phyloP scores from a whole-genome alignment of 2,329 filamentous ascomycete genomes.

The Fonsecaea pugnacius region DNA sequence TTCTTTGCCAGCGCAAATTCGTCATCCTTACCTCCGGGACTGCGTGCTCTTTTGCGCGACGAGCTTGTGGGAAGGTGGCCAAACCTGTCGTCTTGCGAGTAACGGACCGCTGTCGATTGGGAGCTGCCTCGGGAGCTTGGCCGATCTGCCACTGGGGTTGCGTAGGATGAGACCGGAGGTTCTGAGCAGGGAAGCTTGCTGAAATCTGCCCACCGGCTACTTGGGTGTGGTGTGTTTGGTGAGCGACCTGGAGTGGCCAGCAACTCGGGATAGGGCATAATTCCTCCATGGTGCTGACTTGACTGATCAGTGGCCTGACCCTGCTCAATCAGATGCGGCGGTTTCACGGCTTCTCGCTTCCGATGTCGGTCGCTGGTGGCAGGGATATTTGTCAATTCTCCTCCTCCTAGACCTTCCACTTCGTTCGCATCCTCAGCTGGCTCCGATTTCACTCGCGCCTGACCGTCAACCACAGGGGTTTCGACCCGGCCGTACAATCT shows the following conservation, averaged over 20 bases:
- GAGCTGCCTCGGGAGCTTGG: not conserved
- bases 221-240: not conserved
- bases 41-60: not conserved
- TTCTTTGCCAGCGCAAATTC: not conserved
- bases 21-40: not conserved
- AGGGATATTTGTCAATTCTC: not conserved
- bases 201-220: not conserved
- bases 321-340: not conserved
- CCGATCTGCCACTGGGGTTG: not conserved
- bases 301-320: not conserved
- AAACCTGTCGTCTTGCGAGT: not conserved
- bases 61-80: not conserved
- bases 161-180: not conserved
- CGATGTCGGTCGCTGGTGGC: not conserved
- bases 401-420: not conserved
- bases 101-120: not conserved
- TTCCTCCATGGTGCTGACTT: not conserved
- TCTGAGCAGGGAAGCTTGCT: not conserved
- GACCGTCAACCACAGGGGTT: too few relatives aligned
- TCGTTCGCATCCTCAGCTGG: not conserved
- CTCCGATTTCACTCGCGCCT: not conserved
- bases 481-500: not conserved
- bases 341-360: not conserved
- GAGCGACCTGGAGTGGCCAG: not conserved
- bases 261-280: not conserved